Percentiles rank a stretch among this genome's conserved stretches.
Conservation (phyloP, 2,329 filamentous ascomycete species). For the Rhynchosporium agropyri region DNA sequence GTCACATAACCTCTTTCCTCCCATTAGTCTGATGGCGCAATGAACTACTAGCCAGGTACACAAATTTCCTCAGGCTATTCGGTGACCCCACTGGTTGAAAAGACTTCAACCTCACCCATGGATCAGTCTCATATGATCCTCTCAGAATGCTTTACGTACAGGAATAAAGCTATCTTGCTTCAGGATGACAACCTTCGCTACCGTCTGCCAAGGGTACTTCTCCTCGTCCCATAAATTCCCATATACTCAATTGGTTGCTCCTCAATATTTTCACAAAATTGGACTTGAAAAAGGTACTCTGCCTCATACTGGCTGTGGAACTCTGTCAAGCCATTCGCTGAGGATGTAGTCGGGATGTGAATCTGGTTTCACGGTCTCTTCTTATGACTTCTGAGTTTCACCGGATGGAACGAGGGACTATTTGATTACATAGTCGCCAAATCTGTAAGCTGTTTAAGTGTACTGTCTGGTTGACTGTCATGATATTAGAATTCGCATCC, state of each 20-base stretch:
- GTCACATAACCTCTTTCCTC: conserved; percentile 44
- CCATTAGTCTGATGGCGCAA: conserved; percentile 46
- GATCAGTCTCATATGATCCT: conserved; percentile 49
- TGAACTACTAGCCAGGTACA: conserved; percentile 45
- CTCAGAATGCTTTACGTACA: conserved; percentile 48
- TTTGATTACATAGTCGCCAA: conserved; percentile 51
- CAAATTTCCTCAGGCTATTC: conserved; percentile 46
- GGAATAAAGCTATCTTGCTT: conserved; percentile 48
- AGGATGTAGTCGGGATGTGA: conserved; percentile 44
- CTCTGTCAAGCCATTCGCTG: conserved; percentile 45
- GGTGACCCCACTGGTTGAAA: conserved; percentile 46
- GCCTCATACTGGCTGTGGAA: conserved; percentile 47
- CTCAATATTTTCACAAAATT: conserved; percentile 50
- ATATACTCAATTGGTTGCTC: conserved; percentile 51
- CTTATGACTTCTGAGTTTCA: conserved; percentile 46
- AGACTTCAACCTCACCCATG: conserved; percentile 48
- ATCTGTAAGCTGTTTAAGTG: conserved; percentile 52
- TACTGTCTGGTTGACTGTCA: conserved; percentile 44
- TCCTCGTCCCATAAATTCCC: conserved; percentile 50
- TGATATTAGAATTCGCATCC: neutral
- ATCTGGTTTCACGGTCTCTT: conserved; percentile 45
- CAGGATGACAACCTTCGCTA: conserved; percentile 46
- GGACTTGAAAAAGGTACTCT: conserved; percentile 50
- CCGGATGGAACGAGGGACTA: conserved; percentile 49
- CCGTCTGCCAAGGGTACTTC: conserved; percentile 52